Evolutionary conservation across 345 rosid species (phyloP).

Genomic region (Euphorbia tirucalli): DNA sequence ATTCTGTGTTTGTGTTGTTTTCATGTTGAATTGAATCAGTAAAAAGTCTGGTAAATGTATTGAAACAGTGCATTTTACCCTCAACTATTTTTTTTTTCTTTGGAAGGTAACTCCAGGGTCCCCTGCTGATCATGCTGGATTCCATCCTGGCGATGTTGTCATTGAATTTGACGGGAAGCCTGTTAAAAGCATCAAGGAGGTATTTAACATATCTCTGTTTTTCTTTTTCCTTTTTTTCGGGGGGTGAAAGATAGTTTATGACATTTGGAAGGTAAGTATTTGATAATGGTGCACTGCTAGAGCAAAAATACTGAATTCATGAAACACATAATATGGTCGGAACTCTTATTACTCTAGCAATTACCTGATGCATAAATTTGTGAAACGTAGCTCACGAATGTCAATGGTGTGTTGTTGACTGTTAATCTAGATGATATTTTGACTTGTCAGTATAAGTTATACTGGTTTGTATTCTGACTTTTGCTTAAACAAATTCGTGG

Average conservation of each 20-base stretch:
- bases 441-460: background rate
- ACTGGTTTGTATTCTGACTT: background rate
- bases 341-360: too few relatives aligned
- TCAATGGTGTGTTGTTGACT: too few relatives aligned
- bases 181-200: constrained; percentile 76
- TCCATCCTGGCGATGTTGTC: constrained; percentile 80
- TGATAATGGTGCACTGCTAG: background rate
- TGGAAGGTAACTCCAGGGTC: constrained; percentile 82
- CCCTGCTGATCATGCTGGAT: constrained; percentile 84
- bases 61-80: background rate
- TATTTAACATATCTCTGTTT: constrained; percentile 14
- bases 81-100: background rate
- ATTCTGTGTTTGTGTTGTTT: too few relatives aligned
- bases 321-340: too few relatives aligned
- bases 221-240: too few relatives aligned
- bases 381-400: too few relatives aligned
- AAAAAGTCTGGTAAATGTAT: background rate
- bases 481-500: constrained; percentile 14
- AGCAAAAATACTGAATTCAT: background rate
- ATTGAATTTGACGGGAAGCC: constrained; percentile 70
- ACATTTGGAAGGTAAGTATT: background rate
- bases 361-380: background rate
- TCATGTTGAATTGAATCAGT: too few relatives aligned
- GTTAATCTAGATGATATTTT: background rate
- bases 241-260: background rate